Base-by-base conservation (phyloP, 257 asterid genomes). In the Agastache rugosa region DNA sequence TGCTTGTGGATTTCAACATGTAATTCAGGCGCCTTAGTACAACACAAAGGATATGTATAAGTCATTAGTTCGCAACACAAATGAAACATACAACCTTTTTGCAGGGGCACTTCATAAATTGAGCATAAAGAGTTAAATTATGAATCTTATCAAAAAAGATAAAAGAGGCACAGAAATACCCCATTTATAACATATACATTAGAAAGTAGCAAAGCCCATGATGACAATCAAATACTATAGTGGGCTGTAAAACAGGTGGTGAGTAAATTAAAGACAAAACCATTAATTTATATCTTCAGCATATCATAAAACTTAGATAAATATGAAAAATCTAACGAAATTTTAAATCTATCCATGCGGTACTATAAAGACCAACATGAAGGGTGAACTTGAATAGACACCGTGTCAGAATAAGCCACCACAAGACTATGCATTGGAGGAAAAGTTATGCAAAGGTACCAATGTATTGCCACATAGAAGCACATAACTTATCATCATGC, bases 1-100 rank as follows among this genome's bases (percentile, higher is more conserved):
- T 82, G 93, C 85, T 82, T 94, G 83, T 94, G 99, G 87, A 94
- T 81, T 83, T 94, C 96, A 62, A 51, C 76, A 42, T 94, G 99
- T 69, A 94, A 75, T 83, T 90, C 91, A 66, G 97, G 97, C 59
- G 96, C 97, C 99, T 94, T 47, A 8, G 64, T 8, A 63, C 20
- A 67, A 67, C 54, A 80, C 31, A 64, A 9, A 67, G 17, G 75
- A 73, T 54, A 76, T 23, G 61, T 9, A 53, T 10, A 23, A 61
- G 60, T 17, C 54, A 42, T 41, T 11, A 80, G 64, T 51, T 41
- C 47, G 3, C 69, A 39, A 19, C 7, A 6, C 5, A 22, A 14
- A 22, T 12, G 51, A 63, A 67, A 29, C 42, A 16, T 53, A 53
- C 27, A 53, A 19, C 19, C 27, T 53, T 19, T 6, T 14, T 22